A percentile compares a stretch with the other conserved stretches of the same genome.
Conservation (phyloP, 805 yeast species). For the Cephaloascus albidus region DNA sequence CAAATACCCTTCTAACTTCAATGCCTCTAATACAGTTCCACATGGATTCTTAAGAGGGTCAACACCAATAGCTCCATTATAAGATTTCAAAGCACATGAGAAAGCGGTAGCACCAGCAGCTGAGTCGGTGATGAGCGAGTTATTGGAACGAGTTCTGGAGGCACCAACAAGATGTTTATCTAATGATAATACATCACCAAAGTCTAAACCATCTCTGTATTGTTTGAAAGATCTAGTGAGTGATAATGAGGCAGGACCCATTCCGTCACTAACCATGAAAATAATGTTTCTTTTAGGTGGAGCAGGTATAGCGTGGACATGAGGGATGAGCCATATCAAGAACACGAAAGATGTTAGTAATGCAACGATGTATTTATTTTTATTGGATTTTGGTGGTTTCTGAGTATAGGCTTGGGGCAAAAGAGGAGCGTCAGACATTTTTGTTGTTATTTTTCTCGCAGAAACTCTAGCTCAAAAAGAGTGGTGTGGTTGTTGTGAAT, state of each 20-base stretch:
- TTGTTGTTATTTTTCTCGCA: too few relatives aligned
- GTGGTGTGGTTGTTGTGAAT: too few relatives aligned
- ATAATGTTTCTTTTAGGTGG: constrained; percentile 25
- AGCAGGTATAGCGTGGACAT: background rate
- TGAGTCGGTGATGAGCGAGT: constrained; percentile 79
- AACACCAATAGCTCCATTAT: constrained; percentile 91
- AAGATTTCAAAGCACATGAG: constrained; percentile 73
- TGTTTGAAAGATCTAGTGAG: constrained; percentile 73
- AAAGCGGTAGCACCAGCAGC: constrained; percentile 98
- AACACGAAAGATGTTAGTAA: too few relatives aligned
- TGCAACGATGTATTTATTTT: too few relatives aligned
- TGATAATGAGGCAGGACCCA: constrained; percentile 85
- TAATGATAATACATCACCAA: constrained; percentile 47
- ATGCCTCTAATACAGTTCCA: constrained; percentile 83
- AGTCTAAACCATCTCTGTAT: constrained; percentile 39
- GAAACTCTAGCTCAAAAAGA: too few relatives aligned
- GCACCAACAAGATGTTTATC: constrained; percentile 74
- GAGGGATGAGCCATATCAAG: background rate
- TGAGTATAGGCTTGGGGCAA: too few relatives aligned
- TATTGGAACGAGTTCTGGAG: constrained; percentile 73
- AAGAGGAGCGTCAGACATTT: background rate
- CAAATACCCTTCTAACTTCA: constrained; percentile 67
- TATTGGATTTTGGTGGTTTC: too few relatives aligned
- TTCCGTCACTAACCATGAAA: constrained; percentile 40
- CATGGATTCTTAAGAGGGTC: constrained; percentile 60